Conservation (phyloP, 148 eudicot species). For the Limonium bicolor region DNA sequence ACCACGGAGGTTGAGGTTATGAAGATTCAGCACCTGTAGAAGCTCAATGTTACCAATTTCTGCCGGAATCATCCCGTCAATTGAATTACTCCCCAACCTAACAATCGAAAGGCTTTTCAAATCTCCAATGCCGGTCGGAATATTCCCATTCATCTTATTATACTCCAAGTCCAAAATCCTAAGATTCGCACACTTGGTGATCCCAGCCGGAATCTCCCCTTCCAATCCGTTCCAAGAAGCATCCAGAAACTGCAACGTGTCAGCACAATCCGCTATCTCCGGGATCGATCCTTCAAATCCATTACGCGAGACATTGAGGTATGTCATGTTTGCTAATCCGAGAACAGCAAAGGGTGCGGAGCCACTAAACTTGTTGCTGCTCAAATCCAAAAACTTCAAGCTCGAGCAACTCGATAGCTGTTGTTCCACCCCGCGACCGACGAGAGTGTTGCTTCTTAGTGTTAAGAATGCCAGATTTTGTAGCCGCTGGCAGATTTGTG, state of each 20-base stretch:
- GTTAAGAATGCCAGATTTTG: constrained; percentile 48
- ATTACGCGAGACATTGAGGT: constrained; percentile 68
- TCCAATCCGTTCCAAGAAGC: constrained; percentile 52
- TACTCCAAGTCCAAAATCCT: constrained; percentile 53
- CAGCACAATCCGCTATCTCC: constrained; percentile 33
- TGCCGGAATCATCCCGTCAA: constrained; percentile 47
- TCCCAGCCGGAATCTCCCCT: constrained; percentile 61
- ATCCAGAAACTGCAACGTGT: constrained; percentile 45
- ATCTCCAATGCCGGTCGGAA: constrained; percentile 37
- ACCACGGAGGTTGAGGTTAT: constrained; percentile 54
- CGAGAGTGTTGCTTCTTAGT: constrained; percentile 49
- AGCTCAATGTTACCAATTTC: constrained; percentile 61
- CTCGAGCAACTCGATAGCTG: constrained; percentile 43
- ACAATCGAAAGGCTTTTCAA: constrained; percentile 42
- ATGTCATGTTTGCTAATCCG: constrained; percentile 44
- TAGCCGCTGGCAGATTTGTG: constrained; percentile 34
- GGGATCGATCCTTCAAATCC: constrained; percentile 50
- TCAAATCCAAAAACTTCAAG: constrained; percentile 74
- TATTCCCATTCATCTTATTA: constrained; percentile 54
- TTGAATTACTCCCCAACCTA: constrained; percentile 53
- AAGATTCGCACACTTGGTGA: constrained; percentile 43
- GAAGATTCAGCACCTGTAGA: constrained; percentile 69
- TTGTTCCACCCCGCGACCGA: constrained; percentile 48
- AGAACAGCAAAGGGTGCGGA: constrained; percentile 60
- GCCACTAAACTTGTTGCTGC: constrained; percentile 59